Evolutionary conservation across 768 basidiomycete species (phyloP).

Genomic region (Lentinula sp.): DNA sequence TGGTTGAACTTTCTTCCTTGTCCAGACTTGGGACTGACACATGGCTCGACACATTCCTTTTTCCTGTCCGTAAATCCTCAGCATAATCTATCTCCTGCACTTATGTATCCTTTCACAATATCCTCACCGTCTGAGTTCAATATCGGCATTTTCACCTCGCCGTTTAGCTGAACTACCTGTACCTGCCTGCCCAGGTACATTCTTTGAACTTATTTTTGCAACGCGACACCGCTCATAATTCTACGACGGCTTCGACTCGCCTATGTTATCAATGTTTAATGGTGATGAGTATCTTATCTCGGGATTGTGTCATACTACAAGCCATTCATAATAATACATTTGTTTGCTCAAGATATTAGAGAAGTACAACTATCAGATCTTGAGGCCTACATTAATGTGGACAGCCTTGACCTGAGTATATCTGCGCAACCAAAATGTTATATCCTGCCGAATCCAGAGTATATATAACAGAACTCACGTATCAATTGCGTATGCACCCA

Average conservation of each 20-base stretch:
- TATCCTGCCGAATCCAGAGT: not conserved
- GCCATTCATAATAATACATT: not conserved
- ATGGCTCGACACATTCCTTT: too few relatives aligned
- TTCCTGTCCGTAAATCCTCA: too few relatives aligned
- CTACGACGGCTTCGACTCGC: constrained; percentile 11
- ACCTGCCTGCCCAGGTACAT: too few relatives aligned
- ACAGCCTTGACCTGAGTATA: constrained; percentile 49
- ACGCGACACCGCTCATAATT: not conserved
- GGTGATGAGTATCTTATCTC: not conserved
- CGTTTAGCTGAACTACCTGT: too few relatives aligned
- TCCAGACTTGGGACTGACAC: too few relatives aligned
- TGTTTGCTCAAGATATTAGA: not conserved
- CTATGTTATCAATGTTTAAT: not conserved
- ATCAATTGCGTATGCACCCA: constrained; percentile 47
- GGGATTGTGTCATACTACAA: too few relatives aligned
- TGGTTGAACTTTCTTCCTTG: too few relatives aligned
- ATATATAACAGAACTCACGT: constrained; percentile 22
- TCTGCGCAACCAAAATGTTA: constrained; percentile 12
- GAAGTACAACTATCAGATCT: constrained; percentile 11
- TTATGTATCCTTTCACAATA: too few relatives aligned
- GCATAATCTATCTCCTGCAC: too few relatives aligned
- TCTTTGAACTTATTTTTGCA: too few relatives aligned
- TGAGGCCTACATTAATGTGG: constrained; percentile 44
- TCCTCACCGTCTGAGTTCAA: too few relatives aligned
- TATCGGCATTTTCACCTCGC: too few relatives aligned